A percentile compares a stretch with the other conserved stretches of the same genome.
Evolutionary conservation across 2,329 filamentous ascomycete genomes (phyloP).

Genomic region (Sclerotiophoma versabilis): DNA sequence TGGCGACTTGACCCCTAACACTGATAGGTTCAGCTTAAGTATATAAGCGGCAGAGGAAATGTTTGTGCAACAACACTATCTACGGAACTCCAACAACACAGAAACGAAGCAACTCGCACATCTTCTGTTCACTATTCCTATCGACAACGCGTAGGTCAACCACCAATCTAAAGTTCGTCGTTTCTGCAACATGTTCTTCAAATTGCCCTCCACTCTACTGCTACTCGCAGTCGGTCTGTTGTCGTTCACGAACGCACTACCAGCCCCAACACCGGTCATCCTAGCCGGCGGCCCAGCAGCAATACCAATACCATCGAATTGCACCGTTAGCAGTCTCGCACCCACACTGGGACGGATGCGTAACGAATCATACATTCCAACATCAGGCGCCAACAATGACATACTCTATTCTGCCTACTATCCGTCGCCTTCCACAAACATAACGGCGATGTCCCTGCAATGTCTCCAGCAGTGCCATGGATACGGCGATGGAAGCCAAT

Average conservation of each 20-base stretch:
- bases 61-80: neutral
- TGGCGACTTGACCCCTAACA: neutral
- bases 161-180: neutral
- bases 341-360: constrained; percentile 7
- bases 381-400: constrained; percentile 24
- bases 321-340: constrained; percentile 42
- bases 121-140: no score
- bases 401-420: constrained; percentile 45
- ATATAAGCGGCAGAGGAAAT: neutral
- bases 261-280: neutral
- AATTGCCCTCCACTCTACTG: neutral
- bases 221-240: neutral
- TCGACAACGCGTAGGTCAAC: no score
- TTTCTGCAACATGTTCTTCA: neutral
- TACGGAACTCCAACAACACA: neutral
- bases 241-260: neutral
- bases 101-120: neutral
- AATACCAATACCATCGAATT: constrained; percentile 45
- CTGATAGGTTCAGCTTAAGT: neutral
- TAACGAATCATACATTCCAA: constrained; percentile 33
- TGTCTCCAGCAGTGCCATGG: constrained; percentile 54
- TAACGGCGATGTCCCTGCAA: constrained; percentile 36
- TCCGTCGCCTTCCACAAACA: constrained; percentile 37
- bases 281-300: constrained; percentile 48
- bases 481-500: constrained; percentile 45